Base-by-base conservation (phyloP, 1,139 yeast species). In the Meyerozyma smithsonii region DNA sequence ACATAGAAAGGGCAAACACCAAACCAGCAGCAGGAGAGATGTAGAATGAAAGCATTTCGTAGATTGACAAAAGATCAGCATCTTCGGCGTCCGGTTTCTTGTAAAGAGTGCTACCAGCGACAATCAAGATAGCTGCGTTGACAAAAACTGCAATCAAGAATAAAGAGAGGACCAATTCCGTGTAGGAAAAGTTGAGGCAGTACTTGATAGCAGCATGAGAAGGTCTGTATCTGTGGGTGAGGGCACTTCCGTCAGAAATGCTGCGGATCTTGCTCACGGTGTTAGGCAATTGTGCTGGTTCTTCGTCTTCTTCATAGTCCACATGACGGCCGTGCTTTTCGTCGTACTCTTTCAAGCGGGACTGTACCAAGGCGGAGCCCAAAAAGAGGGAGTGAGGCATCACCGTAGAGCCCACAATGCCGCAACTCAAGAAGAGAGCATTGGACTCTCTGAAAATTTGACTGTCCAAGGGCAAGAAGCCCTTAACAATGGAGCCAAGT, bases 301-400 rank as follows among this genome's bases (percentile, higher is more conserved):
- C 34, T 3, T 30, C 21, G 11, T 30, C 34, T 16, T 10, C 12
- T 17, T 30, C 34, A 12, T 17, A 5, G 10, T 15, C 42, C 5
- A 25, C 41, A 11, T 52, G 45, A 25, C 47, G 44, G 3, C 81
- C 80, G 43, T 77, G 64, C 30, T 65, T 67, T 8, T 72, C 61
- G 51, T 81, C 88, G 49, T 66, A 81, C 37, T 83, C 88, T 54
- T 79, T 79, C 44, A 81, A 62, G 50, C 94, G 68, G 12, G 90
- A 80, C 52, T 83, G 89, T 4, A 84, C 92, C 39, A 84, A 70
- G 5, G 87, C 86, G 0, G 89, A 81, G 1, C 92, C 92, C 41
- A 84, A 64, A 50, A 77, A 84, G 42, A 84, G 66, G 0, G 89
- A 81, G 53, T 84, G 92, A 2, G 94, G 92, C 94, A 84, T 84